These are phyloP conservation scores for Fusarium nodosum DNA, from an alignment of 2,329 filamentous ascomycete species.

Conservation along the genomic window DNA sequence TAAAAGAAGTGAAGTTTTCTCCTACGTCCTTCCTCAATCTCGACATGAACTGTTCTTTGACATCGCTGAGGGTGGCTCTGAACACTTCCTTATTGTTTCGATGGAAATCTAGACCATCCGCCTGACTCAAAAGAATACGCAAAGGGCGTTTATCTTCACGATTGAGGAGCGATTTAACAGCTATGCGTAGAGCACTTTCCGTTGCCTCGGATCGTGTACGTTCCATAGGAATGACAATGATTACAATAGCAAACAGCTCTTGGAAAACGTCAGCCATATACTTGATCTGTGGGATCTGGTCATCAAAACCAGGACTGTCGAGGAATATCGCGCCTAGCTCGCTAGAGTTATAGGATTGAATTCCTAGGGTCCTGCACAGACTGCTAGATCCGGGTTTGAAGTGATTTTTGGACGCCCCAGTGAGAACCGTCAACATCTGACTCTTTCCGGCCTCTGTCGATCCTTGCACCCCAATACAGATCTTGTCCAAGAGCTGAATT, in stretches of 20 bases:
- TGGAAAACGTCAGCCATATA: slow-evolving; percentile 17
- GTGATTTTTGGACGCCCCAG: background rate
- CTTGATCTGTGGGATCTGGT: slow-evolving; percentile 6
- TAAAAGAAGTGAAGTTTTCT: background rate
- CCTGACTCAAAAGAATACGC: slow-evolving; percentile 3
- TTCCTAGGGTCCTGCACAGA: slow-evolving; percentile 3
- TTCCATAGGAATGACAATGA: slow-evolving; percentile 15
- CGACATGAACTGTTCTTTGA: slow-evolving; percentile 9
- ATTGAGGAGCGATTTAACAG: background rate
- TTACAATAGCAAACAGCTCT: slow-evolving; percentile 2
- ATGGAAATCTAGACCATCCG: background rate
- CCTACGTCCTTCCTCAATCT: background rate
- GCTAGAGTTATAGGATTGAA: slow-evolving; percentile 2
- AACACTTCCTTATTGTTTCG: slow-evolving; percentile 1
- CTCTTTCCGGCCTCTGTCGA: slow-evolving; percentile 12
- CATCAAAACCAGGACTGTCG: slow-evolving; percentile 5
- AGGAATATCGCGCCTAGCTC: background rate
- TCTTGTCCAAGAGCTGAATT: background rate
- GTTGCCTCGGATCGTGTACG: slow-evolving; percentile 2
- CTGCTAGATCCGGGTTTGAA: slow-evolving; percentile 15
- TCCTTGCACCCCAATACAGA: slow-evolving; percentile 10
- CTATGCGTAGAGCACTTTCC: background rate
- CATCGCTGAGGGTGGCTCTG: background rate
- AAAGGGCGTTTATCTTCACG: slow-evolving; percentile 7
- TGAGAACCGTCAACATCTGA: slow-evolving; percentile 7